Conservation (phyloP, 176 grass and related monocot species). For the Elaeis guineensis region DNA sequence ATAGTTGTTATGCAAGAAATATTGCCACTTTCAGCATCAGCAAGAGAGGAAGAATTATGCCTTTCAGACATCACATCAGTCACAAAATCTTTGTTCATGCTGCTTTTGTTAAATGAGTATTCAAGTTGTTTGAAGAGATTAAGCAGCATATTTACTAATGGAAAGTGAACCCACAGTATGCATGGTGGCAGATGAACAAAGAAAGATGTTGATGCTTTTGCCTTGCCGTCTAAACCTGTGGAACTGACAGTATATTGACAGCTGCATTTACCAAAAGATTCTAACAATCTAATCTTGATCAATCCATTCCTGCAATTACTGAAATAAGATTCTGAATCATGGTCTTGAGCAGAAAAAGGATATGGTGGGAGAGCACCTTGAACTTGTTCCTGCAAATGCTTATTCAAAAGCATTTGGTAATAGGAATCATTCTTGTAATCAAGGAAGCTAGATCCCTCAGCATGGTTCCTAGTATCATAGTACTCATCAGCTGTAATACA, state of each 20-base stretch:
- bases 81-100: slow-evolving; percentile 3
- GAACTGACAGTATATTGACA: slow-evolving; percentile 51
- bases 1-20: slow-evolving; percentile 20
- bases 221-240: slow-evolving; percentile 46
- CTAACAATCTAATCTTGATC: slow-evolving; percentile 63
- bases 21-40: slow-evolving; percentile 25
- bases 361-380: slow-evolving; percentile 63
- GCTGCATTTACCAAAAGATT: slow-evolving; percentile 64
- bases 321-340: slow-evolving; percentile 17
- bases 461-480: slow-evolving; percentile 30
- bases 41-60: slow-evolving; percentile 21
- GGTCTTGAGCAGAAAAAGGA: slow-evolving; percentile 30
- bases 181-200: slow-evolving; percentile 56
- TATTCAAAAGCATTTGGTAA: slow-evolving; percentile 42
- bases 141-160: slow-evolving; percentile 59
- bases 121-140: slow-evolving; percentile 48
- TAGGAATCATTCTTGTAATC: slow-evolving; percentile 7
- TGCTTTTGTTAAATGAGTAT: slow-evolving; percentile 8
- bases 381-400: slow-evolving; percentile 54
- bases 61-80: slow-evolving; percentile 28
- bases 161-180: slow-evolving; percentile 77
- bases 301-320: slow-evolving; percentile 25
- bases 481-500: slow-evolving; percentile 67
- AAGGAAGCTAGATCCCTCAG: slow-evolving; percentile 6
- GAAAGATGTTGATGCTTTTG: slow-evolving; percentile 46